Percentiles rank a stretch among this genome's conserved stretches.
Conservation (phyloP, 768 basidiomycete species). For the Cystoderma amianthinum region DNA sequence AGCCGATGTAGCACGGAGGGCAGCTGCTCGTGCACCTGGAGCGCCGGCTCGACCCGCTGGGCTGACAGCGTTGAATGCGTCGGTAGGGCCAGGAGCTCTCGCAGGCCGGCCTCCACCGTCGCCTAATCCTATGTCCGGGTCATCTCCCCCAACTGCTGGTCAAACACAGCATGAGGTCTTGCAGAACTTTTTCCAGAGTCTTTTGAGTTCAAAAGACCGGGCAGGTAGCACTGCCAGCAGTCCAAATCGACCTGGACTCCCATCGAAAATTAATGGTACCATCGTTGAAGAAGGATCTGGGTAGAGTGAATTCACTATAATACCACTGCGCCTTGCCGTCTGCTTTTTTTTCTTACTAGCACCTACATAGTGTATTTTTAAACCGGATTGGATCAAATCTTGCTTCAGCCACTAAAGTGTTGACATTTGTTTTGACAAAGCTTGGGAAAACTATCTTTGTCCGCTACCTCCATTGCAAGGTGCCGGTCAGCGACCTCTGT, state of each 20-base stretch:
- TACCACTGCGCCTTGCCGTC: neutral
- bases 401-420: slow-evolving; percentile 20
- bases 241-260: slow-evolving; percentile 9
- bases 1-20: slow-evolving; percentile 16
- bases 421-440: slow-evolving; percentile 22
- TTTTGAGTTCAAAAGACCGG: slow-evolving; percentile 67
- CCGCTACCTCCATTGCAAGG: slow-evolving; percentile 21
- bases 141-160: slow-evolving; percentile 26
- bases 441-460: slow-evolving; percentile 16
- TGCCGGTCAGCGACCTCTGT: neutral
- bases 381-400: too few species aligned
- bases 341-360: too few species aligned
- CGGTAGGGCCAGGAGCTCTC: slow-evolving; percentile 20
- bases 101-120: slow-evolving; percentile 30
- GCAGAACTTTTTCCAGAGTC: slow-evolving; percentile 83
- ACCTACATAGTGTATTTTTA: too few species aligned
- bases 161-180: slow-evolving; percentile 78
- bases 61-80: slow-evolving; percentile 28
- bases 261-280: slow-evolving; percentile 15
- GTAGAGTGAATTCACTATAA: neutral
- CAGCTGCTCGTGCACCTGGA: slow-evolving; percentile 23
- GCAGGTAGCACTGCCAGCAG: slow-evolving; percentile 15
- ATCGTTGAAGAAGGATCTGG: slow-evolving; percentile 20
- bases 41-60: slow-evolving; percentile 28
- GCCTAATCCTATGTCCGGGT: slow-evolving; percentile 19